phyloP scores from a whole-genome alignment of 2,329 filamentous ascomycete genomes.

The Scedosporium apiospermum region DNA sequence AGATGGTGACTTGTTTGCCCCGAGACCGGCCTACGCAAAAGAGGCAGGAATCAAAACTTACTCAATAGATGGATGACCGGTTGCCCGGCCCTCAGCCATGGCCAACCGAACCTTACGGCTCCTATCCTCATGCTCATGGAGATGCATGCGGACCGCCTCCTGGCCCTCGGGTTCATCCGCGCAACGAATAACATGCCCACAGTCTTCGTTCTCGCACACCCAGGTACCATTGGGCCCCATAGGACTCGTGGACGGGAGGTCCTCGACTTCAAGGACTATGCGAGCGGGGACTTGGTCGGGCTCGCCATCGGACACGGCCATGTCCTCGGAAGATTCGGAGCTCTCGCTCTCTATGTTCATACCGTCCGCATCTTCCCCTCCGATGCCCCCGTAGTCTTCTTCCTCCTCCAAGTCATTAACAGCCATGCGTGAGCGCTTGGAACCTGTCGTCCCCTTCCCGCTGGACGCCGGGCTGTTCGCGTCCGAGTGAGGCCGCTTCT shows the following conservation, averaged over 20 bases:
- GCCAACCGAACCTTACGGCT: conserved; percentile 40
- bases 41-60: conserved; percentile 31
- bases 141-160: conserved; percentile 48
- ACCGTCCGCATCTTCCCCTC: neutral
- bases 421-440: conserved; percentile 21
- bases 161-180: conserved; percentile 47
- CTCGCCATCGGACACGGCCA: conserved; percentile 32
- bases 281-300: conserved; percentile 8
- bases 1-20: neutral
- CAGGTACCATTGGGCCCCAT: conserved; percentile 54
- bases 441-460: conserved; percentile 20
- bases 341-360: neutral
- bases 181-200: conserved; percentile 52
- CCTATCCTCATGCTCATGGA: conserved; percentile 48
- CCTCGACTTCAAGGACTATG: conserved; percentile 9
- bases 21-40: neutral
- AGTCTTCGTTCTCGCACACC: conserved; percentile 57
- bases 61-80: conserved; percentile 45
- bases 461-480: conserved; percentile 14
- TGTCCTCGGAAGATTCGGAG: conserved; percentile 25
- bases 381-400: conserved; percentile 16
- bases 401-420: conserved; percentile 13
- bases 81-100: conserved; percentile 42
- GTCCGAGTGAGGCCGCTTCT: conserved; percentile 1
- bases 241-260: conserved; percentile 35